Conservation (phyloP, 1,284 basidiomycete genomes). For the Trametes hirsuta region DNA sequence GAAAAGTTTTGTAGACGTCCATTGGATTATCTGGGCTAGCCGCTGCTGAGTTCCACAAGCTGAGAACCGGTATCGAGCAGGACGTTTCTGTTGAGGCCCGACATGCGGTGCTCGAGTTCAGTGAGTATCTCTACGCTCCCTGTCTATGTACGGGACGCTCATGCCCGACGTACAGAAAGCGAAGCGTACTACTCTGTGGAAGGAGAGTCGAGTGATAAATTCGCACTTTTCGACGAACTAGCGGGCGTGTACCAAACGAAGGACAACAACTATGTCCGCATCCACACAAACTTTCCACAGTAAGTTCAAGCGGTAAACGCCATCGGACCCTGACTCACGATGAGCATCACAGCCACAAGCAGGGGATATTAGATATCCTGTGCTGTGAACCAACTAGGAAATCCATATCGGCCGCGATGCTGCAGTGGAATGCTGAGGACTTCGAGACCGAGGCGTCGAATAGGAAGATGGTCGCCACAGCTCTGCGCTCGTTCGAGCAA, state of each 20-base stretch:
- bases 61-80: conserved; percentile 51
- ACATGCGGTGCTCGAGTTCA: conserved; percentile 61
- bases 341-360: conserved; percentile 48
- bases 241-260: conserved; percentile 59
- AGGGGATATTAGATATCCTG: conserved; percentile 54
- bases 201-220: conserved; percentile 36
- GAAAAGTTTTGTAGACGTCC: conserved; percentile 39
- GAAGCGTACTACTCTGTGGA: conserved; percentile 55
- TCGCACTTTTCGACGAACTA: conserved; percentile 50
- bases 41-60: conserved; percentile 52
- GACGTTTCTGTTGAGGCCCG: conserved; percentile 55
- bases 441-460: conserved; percentile 55
- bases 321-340: too few relatives aligned
- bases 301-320: too few relatives aligned
- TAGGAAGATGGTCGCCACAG: conserved; percentile 56
- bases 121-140: conserved; percentile 38
- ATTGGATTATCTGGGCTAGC: conserved; percentile 59
- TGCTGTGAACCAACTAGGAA: conserved; percentile 40
- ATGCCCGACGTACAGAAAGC: conserved; percentile 41
- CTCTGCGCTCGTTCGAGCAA: conserved; percentile 50
- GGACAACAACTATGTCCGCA: conserved; percentile 51
- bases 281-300: conserved; percentile 72
- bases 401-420: conserved; percentile 46
- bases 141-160: neutral
- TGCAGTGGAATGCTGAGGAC: conserved; percentile 48